Evolutionary conservation across 140 eudicot species (phyloP), one percentile per base, ranked within the genome.

Genomic region (Ambrosia hybrid): DNA sequence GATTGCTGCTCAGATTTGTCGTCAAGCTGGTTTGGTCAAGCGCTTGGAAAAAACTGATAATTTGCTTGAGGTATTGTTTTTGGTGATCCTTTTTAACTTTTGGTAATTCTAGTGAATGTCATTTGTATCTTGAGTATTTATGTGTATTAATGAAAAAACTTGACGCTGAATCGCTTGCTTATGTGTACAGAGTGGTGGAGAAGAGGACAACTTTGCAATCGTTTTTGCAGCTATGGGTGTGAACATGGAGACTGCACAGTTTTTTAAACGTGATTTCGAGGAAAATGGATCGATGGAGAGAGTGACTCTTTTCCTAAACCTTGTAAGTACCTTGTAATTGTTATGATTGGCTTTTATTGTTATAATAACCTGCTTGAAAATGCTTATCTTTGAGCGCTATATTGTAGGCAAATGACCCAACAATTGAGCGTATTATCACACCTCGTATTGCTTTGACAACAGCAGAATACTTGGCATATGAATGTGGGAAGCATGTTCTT

Each of bases 181-280:
- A 38, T 8, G 34, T 74, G 46, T 83, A 87, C 78, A 78, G 82
- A 12, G 55, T 80, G 98, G 71, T 71, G 93, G 85, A 51, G 96
- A 80, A 80, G 98, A 89, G 73, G 98, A 93, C 88, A 90, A 92
- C 77, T 92, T 92, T 76, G 98, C 98, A 65, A 92, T 92, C 77
- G 98, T 92, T 33, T 92, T 92, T 83, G 98, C 98, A 10, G 98
- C 98, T 76, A 92, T 92, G 98, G 98, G 98, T 68, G 98, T 92
- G 72, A 92, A 92, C 82, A 92, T 92, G 98, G 98, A 93, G 76
- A 93, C 98, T 34, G 98, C 98, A 14, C 97, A 90, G 70, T 93
- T 93, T 66, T 93, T 93, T 67, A 93, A 93, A 79, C 98, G 98
- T 81, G 98, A 93, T 86, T 93, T 93, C 68, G 98, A 93, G 86